Percentiles rank a stretch among this genome's conserved stretches.
These are phyloP conservation scores for Euphorbia celastroides DNA, from an alignment of 441 rosid species.

Conservation along the genomic window DNA sequence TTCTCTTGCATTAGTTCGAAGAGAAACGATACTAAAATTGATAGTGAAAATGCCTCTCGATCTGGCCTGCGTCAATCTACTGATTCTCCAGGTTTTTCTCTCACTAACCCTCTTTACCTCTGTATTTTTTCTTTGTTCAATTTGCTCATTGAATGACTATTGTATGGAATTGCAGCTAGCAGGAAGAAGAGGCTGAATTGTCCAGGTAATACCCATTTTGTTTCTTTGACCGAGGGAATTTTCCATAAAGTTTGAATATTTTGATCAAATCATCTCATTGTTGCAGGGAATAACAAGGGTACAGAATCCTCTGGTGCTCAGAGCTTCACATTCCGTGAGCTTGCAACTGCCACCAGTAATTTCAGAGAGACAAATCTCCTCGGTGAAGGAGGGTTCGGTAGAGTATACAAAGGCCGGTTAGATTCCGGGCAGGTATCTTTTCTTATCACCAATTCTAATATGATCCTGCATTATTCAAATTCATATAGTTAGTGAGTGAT, in stretches of 20 bases:
- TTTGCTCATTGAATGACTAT: neutral
- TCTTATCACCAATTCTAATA: constrained; percentile 29
- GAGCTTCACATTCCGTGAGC: constrained; percentile 81
- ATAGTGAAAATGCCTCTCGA: constrained; percentile 46
- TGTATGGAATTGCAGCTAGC: constrained; percentile 24
- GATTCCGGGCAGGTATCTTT: constrained; percentile 67
- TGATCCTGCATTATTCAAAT: neutral
- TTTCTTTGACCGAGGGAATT: neutral
- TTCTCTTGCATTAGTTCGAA: constrained; percentile 56
- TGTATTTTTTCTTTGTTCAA: neutral
- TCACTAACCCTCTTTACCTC: neutral
- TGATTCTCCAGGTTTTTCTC: constrained; percentile 41
- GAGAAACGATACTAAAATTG: constrained; percentile 48
- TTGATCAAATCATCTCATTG: neutral
- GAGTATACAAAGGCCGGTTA: constrained; percentile 83
- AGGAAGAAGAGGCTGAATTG: constrained; percentile 28
- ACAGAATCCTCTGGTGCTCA: constrained; percentile 40
- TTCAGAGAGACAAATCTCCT: constrained; percentile 73
- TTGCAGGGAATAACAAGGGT: constrained; percentile 22
- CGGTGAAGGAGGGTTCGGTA: constrained; percentile 94
- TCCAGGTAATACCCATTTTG: constrained; percentile 21
- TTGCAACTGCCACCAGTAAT: constrained; percentile 81
- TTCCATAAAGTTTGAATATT: too few relatives aligned
- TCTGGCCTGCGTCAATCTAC: constrained; percentile 38
- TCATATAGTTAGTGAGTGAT: neutral